Base-by-base conservation (phyloP, 1,284 basidiomycete genomes). In the Malassezia furfur region DNA sequence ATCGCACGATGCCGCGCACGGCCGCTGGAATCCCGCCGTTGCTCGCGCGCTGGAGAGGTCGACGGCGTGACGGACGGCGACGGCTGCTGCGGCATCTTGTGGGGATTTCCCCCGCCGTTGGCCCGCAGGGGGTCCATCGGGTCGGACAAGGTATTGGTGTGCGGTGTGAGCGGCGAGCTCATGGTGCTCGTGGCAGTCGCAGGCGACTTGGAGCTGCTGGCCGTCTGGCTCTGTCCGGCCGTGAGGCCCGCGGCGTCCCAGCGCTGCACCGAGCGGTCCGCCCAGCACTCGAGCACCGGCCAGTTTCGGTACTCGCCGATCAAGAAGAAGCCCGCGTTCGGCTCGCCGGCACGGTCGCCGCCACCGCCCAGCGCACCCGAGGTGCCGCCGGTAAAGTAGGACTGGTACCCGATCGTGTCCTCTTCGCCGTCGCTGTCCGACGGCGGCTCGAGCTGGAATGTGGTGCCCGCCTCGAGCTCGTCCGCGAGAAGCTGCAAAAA, bases 401-500 rank as follows among this genome's bases (percentile, higher is more conserved):
- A 62, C 39, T 70, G 61, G 60, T 74, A 74, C 12, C 72, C 72
- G 15, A 74, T 68, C 40, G 52, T 48, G 48, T 73, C 71, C 47
- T 73, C 71, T 25, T 59, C 63, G 19, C 45, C 53, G 15, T 35
- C 45, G 41, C 51, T 50, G 14, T 35, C 41, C 12, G 32, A 28
- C 32, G 69, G 67, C 41, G 65, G 68, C 8, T 50, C 48, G 32
- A 71, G 63, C 22, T 62, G 62, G 57, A 58, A 74, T 19, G 66
- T 62, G 6, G 91, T 88, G 3, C 89, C 88, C 46, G 78, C 83
- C 78, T 96, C 93, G 25, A 98, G 76, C 60, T 96, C 91, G 43
- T 98, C 93, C 2, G 84, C 90, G 70, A 96, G 93, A 46, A 80
- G 80, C n/a, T 89, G 84, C 36, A 98, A 77, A 87, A 91, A 98